Evolutionary conservation across 495 filamentous ascomycete genomes (phyloP), one percentile per base, ranked within the genome.

Genomic region (Xylaria grammica): DNA sequence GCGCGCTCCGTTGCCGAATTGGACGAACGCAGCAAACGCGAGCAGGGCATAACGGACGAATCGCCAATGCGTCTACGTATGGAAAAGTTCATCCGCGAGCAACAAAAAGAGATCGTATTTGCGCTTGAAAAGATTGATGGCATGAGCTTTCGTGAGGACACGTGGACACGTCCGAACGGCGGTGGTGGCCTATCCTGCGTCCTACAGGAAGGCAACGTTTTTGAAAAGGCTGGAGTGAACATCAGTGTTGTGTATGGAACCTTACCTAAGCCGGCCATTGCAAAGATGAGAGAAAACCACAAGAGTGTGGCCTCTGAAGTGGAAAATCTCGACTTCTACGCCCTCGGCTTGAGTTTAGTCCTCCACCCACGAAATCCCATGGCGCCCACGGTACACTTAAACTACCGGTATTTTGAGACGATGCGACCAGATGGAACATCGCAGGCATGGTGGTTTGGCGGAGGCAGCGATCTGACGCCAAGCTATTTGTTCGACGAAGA

Each of bases 351-450:
- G 46, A 97, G 93, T 66, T 82, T 98, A 71, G 93, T 99, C 54
- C 79, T 97, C 24, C 95, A 98, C 75, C 95, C 95, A 7, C 79
- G 85, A 36, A 99, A 99, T 77, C 95, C 95, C 27, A 96, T 96
- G 89, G 94, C 94, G 20, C 95, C 95, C 0, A 99, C 95, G 0
- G 94, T 99, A 22, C 95, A 99, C 76, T 83, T 99, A 64, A 99
- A 99, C 82, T 99, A 99, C 82, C 86, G 95, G 3, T 99, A 99
- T 81, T 99, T 99, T 73, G 95, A 99, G 81, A 99, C 95, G 7
- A 88, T 89, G 71, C 90, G 90, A 63, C 78, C 84, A 8, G 86
- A 90, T 65, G 90, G 90, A 9, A 84, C 81, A 5, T 87, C 91
- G 17, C 89, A 92, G 51, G 84, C 90, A 1, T 99, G 96, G 96